Evolutionary conservation across 345 rosid genomes (phyloP).

Genomic region (Pistacia vera): DNA sequence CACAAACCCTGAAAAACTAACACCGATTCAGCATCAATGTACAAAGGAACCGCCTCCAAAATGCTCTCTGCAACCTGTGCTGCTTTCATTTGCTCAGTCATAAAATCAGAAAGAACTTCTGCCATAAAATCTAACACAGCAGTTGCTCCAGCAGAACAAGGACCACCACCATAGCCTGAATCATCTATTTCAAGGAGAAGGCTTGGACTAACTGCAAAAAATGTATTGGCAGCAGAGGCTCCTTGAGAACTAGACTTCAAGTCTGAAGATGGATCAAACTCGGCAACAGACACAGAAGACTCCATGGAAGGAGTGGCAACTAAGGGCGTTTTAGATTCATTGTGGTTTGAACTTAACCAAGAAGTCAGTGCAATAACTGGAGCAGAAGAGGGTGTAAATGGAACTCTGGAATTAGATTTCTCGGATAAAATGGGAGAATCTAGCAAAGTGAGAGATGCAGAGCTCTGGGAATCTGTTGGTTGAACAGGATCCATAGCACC

Average conservation of each 20-base stretch:
- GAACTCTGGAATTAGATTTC: slow-evolving; percentile 64
- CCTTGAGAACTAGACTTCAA: slow-evolving; percentile 66
- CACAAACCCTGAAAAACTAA: slow-evolving; percentile 94
- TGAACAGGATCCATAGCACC: slow-evolving; percentile 40
- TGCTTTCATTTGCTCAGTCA: slow-evolving; percentile 92
- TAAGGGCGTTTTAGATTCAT: slow-evolving; percentile 54
- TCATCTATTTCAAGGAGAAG: slow-evolving; percentile 89
- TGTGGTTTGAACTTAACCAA: slow-evolving; percentile 68
- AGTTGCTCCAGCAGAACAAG: slow-evolving; percentile 98
- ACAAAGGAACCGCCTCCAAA: slow-evolving; percentile 86
- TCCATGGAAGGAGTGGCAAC: slow-evolving; percentile 63
- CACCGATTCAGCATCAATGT: slow-evolving; percentile 88
- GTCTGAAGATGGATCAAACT: slow-evolving; percentile 70
- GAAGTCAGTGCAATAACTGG: slow-evolving; percentile 83
- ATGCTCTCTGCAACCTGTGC: slow-evolving; percentile 76
- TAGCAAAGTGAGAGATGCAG: slow-evolving; percentile 51
- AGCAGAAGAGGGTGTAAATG: slow-evolving; percentile 58
- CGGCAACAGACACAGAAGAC: slow-evolving; percentile 62
- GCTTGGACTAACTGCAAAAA: slow-evolving; percentile 63
- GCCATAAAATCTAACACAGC: slow-evolving; percentile 95
- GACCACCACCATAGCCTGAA: slow-evolving; percentile 97
- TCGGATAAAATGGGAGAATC: slow-evolving; percentile 88
- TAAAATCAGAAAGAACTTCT: slow-evolving; percentile 90
- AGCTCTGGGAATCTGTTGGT: slow-evolving; percentile 65
- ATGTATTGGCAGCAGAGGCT: slow-evolving; percentile 49